These are phyloP conservation scores for Leccinum imitatum DNA, from an alignment of 768 basidiomycete genomes.

Conservation along the genomic window DNA sequence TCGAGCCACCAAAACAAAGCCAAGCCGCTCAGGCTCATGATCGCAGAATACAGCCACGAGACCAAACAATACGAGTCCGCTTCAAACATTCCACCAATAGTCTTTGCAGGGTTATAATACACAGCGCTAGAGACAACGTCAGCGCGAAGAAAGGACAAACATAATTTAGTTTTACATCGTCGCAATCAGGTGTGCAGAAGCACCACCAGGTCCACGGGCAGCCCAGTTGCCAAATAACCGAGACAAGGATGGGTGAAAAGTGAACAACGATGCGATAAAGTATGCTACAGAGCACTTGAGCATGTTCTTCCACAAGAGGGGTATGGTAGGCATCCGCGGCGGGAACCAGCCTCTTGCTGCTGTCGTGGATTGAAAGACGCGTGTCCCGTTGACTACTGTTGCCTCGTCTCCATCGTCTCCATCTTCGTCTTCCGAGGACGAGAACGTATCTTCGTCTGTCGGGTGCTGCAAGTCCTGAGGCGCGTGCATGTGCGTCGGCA, in stretches of 20 bases:
- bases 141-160: neutral
- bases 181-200: conserved; percentile 86
- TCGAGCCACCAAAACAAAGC: conserved; percentile 80
- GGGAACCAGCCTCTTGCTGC: conserved; percentile 9
- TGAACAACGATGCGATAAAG: conserved; percentile 88
- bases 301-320: conserved; percentile 64
- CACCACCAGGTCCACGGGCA: conserved; percentile 44
- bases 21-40: conserved; percentile 76
- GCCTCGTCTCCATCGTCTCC: conserved; percentile 4
- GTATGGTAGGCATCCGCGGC: conserved; percentile 37
- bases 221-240: conserved; percentile 62
- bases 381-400: conserved; percentile 5
- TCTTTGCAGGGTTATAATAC: conserved; percentile 94
- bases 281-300: conserved; percentile 93
- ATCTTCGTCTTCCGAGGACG: conserved; percentile 12
- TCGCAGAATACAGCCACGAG: conserved; percentile 66
- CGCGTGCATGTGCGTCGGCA: neutral
- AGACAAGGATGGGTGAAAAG: conserved; percentile 78
- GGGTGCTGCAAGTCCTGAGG: neutral
- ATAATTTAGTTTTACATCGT: conserved; percentile 57
- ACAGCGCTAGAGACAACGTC: conserved; percentile 53
- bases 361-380: conserved; percentile 6
- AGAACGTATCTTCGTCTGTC: conserved; percentile 16
- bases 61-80: conserved; percentile 79
- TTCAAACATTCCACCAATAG: conserved; percentile 89